Base-by-base conservation (phyloP, 495 filamentous ascomycete genomes). In the Neurospora pannonica region DNA sequence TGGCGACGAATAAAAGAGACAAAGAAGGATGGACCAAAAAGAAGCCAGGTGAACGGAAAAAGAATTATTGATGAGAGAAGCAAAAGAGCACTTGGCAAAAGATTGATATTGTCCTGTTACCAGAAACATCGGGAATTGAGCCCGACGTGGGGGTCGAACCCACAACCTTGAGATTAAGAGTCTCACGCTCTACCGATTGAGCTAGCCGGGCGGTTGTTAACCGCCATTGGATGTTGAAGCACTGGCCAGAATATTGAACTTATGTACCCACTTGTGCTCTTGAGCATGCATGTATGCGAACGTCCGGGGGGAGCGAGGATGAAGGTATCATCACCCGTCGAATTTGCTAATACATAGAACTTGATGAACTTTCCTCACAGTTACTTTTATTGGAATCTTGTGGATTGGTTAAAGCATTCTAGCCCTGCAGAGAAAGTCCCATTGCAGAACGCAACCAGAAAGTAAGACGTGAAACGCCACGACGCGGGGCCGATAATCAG, bases 151-250 rank as follows among this genome's bases (percentile, higher is more conserved):
- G 43, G 43, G 54, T 62, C 54, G 54, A 62, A 62, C 54, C 54
- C 54, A 62, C 54, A 62, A 62, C 54, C 54, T 62, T 62, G 54
- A 62, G 54, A 62, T 62, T 62, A 90, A 90, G 88, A 90, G 89
- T 90, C 89, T 89, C 86, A 90, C 89, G 89, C 89, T 90, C 89
- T 90, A 89, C 88, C 88, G 88, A 90, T 90, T 90, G 89, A 90
- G 88, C 88, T 90, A 90, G 87, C 88, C 78, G 70, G 70, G 70
- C 70, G 48, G 48, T 28, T 28, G 48, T 60, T 60, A 60, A 60
- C 48, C 48, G 48, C 48, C 48, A 60, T 15, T 60, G 48, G 48
- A 60, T 60, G 21, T 60, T 60, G 48, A 60, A 60, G 4, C 11
- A 28, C 21, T 13, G 5, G 4, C 5, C 11, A 60, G 11, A 8